Conservation (phyloP, 306 rosid species). For the Myrica gale region DNA sequence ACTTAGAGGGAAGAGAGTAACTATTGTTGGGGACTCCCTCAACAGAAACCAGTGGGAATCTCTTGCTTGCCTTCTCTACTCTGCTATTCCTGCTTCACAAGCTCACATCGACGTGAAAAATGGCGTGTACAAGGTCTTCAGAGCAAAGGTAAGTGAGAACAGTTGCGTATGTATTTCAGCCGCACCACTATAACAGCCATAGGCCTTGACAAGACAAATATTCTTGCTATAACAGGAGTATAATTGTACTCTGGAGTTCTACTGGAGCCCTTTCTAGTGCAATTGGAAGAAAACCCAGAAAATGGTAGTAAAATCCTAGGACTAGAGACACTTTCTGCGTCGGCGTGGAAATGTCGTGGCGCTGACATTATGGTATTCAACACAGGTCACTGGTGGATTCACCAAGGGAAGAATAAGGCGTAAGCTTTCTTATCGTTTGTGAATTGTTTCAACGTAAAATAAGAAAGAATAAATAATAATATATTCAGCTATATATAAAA, state of each 20-base stretch:
- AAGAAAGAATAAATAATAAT: background rate
- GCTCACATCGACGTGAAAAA: conserved; percentile 18
- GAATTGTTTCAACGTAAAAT: background rate
- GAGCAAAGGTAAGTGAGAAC: conserved; percentile 29
- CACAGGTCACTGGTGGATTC: conserved; percentile 54
- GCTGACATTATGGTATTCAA: conserved; percentile 51
- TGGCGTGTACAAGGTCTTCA: conserved; percentile 36
- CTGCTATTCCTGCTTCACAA: conserved; percentile 30
- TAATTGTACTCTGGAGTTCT: conserved; percentile 45
- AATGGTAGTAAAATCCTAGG: conserved; percentile 28
- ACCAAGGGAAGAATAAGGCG: conserved; percentile 34
- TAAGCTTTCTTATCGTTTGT: conserved; percentile 12
- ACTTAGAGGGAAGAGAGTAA: conserved; percentile 43
- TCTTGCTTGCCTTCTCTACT: conserved; percentile 49
- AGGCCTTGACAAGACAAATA: no score
- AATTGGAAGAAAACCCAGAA: conserved; percentile 22
- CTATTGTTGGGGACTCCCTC: conserved; percentile 50
- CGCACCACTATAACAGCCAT: no score
- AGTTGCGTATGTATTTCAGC: background rate
- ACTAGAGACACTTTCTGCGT: conserved; percentile 32
- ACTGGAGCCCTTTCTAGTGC: conserved; percentile 52
- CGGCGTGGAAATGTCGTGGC: conserved; percentile 30
- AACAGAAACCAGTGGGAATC: conserved; percentile 58
- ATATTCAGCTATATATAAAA: no score
- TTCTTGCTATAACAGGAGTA: conserved; percentile 27